These are phyloP conservation scores for Capsicum baccatum DNA, from an alignment of 257 asterid genomes.

Conservation along the genomic window DNA sequence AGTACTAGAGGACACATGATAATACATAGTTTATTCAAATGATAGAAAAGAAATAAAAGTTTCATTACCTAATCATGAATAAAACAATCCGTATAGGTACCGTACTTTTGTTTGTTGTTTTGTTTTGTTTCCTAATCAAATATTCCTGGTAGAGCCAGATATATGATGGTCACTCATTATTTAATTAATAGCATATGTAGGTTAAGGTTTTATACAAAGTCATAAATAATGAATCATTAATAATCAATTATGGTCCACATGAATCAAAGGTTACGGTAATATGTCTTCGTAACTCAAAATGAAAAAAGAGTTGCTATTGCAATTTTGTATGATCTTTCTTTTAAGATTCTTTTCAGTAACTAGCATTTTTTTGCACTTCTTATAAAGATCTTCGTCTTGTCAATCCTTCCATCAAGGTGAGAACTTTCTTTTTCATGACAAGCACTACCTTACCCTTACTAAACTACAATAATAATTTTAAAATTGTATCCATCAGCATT, in stretches of 20 bases:
- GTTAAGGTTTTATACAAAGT: neutral
- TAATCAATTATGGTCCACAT: neutral
- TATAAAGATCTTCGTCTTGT: neutral
- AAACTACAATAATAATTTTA: too few species aligned
- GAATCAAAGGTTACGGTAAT: neutral
- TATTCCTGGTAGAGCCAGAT: neutral
- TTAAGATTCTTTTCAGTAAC: neutral
- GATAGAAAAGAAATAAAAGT: neutral
- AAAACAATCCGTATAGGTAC: neutral
- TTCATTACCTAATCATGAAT: neutral
- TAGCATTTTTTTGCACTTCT: neutral
- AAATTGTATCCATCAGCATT: too few species aligned
- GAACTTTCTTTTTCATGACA: too few species aligned
- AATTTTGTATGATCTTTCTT: neutral
- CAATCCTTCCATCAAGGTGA: too few species aligned
- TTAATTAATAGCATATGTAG: neutral
- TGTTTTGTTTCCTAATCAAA: constrained; percentile 9
- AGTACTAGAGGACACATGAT: neutral
- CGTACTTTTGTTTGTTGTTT: constrained; percentile 15
- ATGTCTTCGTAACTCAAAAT: neutral
- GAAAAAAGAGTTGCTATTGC: neutral
- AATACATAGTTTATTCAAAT: neutral
- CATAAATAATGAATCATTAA: neutral
- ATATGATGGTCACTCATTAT: neutral
- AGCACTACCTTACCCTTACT: too few species aligned